Evolutionary conservation across 2,329 filamentous ascomycete species (phyloP), one percentile per base, ranked within the genome.

Genomic region (Fusarium musae): DNA sequence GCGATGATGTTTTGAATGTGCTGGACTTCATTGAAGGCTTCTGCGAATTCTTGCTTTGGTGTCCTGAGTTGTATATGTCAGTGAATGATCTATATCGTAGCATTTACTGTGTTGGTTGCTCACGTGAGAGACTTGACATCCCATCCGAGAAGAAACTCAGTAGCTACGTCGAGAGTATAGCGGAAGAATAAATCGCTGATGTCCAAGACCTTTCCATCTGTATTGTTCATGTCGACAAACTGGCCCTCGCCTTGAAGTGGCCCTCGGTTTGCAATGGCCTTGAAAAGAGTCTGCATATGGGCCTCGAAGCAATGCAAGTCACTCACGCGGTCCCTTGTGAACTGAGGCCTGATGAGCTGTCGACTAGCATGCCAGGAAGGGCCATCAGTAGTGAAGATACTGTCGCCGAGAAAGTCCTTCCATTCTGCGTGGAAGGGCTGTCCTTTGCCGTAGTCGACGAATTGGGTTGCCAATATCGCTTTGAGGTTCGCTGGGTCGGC

Each of bases 401-500:
- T 80, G 76, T 94, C 88, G 30, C 93, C 93, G 26, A 97, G 84
- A 72, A 93, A 97, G 19, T 91, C 89, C 64, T 89, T 86, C 92
- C 93, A 97, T 58, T 95, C 92, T 13, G 82, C 75, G 76, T 95
- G 92, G 83, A 97, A 97, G 28, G 85, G 82, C 70, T 90, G 83
- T 11, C 95, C 94, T 80, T 97, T 95, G 76, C 95, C 95, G 79
- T 91, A 98, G 78, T 97, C 93, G 44, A 75, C 63, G 79, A 98
- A 98, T 79, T 97, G 94, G 3, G 92, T 93, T 1, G 95, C 93
- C n/a, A 98, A 86, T 28, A 98, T 87, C 10, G 95, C 93, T 81
- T 97, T 97, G 84, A 97, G 93, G 79, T 97, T 97, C 78, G 97
- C 94, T 1, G 93, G 93, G 75, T 97, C 94, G 9, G 89, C 89